These are phyloP conservation scores for Aspergillus brunneoviolaceus DNA, from an alignment of 2,329 filamentous ascomycete species.

Conservation along the genomic window DNA sequence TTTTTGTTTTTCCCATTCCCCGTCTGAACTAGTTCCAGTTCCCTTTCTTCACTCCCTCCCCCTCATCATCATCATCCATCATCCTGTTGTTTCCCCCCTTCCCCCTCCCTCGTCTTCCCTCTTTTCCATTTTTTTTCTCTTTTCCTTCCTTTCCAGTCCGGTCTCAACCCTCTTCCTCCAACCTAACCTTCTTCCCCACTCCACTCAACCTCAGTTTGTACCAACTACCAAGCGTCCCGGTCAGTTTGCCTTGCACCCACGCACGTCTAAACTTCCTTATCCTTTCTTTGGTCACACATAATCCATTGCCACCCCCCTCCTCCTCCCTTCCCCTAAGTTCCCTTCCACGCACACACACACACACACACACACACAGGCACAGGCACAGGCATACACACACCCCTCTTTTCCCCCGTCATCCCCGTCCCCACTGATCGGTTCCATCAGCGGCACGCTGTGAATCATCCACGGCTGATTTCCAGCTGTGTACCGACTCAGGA, in stretches of 20 bases:
- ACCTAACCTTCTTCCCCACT: slow-evolving; percentile 20
- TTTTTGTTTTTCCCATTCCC: neutral
- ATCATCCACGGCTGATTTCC: slow-evolving; percentile 17
- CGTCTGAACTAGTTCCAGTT: neutral
- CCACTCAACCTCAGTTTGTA: slow-evolving; percentile 1
- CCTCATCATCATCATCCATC: slow-evolving; percentile 2
- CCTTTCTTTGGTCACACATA: neutral
- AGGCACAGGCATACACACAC: slow-evolving; percentile 17
- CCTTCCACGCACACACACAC: neutral
- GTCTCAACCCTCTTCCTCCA: slow-evolving; percentile 2
- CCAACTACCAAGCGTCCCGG: slow-evolving; percentile 3
- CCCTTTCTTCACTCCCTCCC: slow-evolving; percentile 1
- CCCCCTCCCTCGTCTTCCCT: neutral
- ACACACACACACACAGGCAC: slow-evolving; percentile 1
- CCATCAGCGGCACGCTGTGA: slow-evolving; percentile 22
- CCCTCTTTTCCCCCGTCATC: slow-evolving; percentile 15
- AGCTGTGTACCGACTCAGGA: neutral
- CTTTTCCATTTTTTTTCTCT: slow-evolving; percentile 4
- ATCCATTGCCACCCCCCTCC: neutral
- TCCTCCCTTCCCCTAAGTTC: neutral
- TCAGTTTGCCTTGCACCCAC: slow-evolving; percentile 12
- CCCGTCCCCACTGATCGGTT: slow-evolving; percentile 24
- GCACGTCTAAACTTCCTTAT: neutral
- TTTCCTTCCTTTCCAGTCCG: slow-evolving; percentile 8
- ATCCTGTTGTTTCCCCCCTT: neutral